Percentiles rank a stretch among this genome's conserved stretches.
These are phyloP conservation scores for Tetramitus jugosus DNA, from an alignment of 208 protist species.

Conservation along the genomic window DNA sequence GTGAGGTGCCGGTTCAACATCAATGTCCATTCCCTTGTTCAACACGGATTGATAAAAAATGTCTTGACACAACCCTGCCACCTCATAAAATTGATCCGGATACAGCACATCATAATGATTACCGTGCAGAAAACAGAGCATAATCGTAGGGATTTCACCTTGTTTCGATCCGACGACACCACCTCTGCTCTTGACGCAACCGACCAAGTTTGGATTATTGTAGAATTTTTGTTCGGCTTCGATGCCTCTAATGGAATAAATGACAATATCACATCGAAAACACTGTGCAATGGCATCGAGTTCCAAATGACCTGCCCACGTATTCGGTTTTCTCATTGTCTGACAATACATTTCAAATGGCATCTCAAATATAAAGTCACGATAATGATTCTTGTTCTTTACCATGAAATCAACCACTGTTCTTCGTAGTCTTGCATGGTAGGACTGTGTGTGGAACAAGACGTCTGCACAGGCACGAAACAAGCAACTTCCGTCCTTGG, in stretches of 20 bases:
- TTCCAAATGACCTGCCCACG: not conserved
- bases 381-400: not conserved
- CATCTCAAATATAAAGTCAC: not conserved
- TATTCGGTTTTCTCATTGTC: not conserved
- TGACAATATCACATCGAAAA: not conserved
- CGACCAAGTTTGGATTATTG: not conserved
- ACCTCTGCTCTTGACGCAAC: not conserved
- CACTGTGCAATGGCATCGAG: not conserved
- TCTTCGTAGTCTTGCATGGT: not conserved
- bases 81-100: not conserved
- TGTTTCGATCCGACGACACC: too few species aligned
- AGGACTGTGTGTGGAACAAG: not conserved
- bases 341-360: not conserved
- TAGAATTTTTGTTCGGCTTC: not conserved
- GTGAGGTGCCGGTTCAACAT: not conserved
- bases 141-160: too few species aligned
- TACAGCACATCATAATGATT: slow-evolving; percentile 10
- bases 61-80: not conserved
- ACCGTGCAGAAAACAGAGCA: not conserved
- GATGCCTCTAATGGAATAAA: not conserved
- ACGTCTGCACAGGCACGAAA: slow-evolving; percentile 1
- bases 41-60: not conserved
- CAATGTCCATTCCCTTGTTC: not conserved
- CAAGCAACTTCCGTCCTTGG: slow-evolving; percentile 3
- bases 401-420: not conserved